Base-by-base conservation (phyloP, 106 monocot genomes). In the Amphibolis antarctica region DNA sequence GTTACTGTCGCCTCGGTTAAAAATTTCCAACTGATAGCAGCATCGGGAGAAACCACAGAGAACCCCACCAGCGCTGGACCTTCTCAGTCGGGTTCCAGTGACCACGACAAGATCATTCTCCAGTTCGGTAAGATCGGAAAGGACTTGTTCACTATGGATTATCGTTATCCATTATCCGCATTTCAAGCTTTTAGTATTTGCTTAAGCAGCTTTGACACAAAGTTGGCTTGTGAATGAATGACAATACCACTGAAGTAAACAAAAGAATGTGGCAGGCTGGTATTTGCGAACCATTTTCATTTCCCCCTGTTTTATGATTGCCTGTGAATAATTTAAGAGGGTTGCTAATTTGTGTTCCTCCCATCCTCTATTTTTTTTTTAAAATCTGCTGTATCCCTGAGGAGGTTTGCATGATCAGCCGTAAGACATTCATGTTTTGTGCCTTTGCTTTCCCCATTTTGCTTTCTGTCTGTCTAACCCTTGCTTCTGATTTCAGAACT, bases 211-310 rank as follows among this genome's bases (percentile, higher is more conserved):
- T 73, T 73, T 57, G 72, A 73, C 29, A 58, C 56, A 2, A 73
- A 73, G 46, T 48, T 73, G 65, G 72, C 72, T 20, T 73, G 72
- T 46, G 72, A 73, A 47, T 46, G 72, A 73, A 47, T 73, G 65
- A 73, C 15, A 27, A 59, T 36, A 29, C 36, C 36, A 4, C 36
- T 7, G 2, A 7, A 36, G 36, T 36, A 7, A 36, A 36, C 4
- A n/a, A 36, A 36, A 36, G 36, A 36, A 36, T 7, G 36, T 36
- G 36, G 36, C 36, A 4, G 36, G 36, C 36, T 36, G 7, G 36
- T 36, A 36, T 36, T 2, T 36, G 36, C 36, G 2, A 36, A 36
- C 36, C 7, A 36, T 36, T 36, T 4, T 36, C 7, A 7, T n/a
- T n/a, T n/a, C n/a, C 36, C 7, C 7, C 36, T 36, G 36, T 36